Evolutionary conservation across 2,329 filamentous ascomycete species (phyloP), one percentile per base, ranked within the genome.

Genomic region (Dactylellina haptotyla): DNA sequence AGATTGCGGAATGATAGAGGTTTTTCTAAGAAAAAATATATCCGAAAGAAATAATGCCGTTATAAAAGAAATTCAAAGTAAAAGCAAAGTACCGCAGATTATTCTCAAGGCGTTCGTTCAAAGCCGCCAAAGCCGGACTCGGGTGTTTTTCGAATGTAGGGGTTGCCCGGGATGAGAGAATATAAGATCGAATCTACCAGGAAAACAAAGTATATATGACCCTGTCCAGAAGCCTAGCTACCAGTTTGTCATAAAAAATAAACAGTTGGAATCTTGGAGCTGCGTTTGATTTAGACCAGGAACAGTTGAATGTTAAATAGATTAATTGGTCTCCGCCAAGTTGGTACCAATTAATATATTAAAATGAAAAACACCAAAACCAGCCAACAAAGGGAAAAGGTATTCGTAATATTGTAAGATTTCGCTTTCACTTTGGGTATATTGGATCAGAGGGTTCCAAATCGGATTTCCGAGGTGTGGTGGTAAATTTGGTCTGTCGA

Each of bases 281-380:
- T 45, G 56, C 61, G 48, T 54, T 54, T 61, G 54, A 53, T 45
- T 53, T 56, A 46, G 46, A 69, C 46, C 14, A 62, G 56, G 64
- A 54, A 61, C 18, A 23, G 23, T 69, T 48, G 56, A 69, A 69
- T 69, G 56, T 69, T 61, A 69, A 69, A 69, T 61, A 69, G 54
- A 69, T 69, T 69, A 69, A 62, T 62, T 41, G 18, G 26, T 54
- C 54, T 16, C 54, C 54, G 34, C 37, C 48, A 34, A 56, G 56
- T 67, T 45, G 48, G 12, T 46, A 56, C 20, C 34, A 62, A 43
- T 61, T 62, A 69, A 69, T 69, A 54, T 69, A 69, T 62, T 56
- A 37, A 69, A 62, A 69, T 69, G 46, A 62, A 48, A 67, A 45
- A 23, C 39, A 41, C 23, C 26, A 41, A 51, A 54, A 43, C 34